Base-by-base conservation (phyloP, 2,329 filamentous ascomycete genomes). In the Arthroderma uncinatum region DNA sequence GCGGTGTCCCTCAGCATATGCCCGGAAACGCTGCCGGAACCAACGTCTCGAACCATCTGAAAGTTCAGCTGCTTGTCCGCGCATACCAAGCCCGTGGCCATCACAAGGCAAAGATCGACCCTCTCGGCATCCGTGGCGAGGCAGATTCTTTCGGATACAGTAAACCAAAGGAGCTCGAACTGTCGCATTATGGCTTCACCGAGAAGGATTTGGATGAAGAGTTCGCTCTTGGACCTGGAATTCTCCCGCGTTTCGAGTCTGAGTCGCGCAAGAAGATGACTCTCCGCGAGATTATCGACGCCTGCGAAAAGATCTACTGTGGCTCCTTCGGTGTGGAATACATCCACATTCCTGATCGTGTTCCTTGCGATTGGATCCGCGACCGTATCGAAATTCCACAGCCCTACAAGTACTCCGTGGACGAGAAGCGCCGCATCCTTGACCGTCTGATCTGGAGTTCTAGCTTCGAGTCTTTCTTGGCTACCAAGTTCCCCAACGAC, bases 401-500 rank as follows among this genome's bases (percentile, higher is more conserved):
- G 66, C 90, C 93, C 10, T 98, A 95, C 82, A 94, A 94, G 74
- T 97, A 96, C 79, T 94, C 89, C 0, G 86, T 95, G 59, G 93
- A 97, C 68, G 93, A 98, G 81, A 98, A 98, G 83, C 88, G 93
- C 69, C 85, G 93, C 64, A 95, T 98, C 65, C 82, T 98, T 64
- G 93, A 98, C 76, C 89, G 93, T 69, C 80, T 98, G 63, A 98
- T 98, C 73, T 98, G 93, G 93, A 92, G 89, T 71, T 95, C 91
- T 62, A 96, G 89, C 75, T 98, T 98, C 73, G 93, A 98, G 78
- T 78, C 84, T 60, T 98, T 98, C 81, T 78, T 95, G 64, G 85
- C 93, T 58, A 96, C 90, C 59, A 98, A 98, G 76, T 97, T 96
- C 76, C 93, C 93, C 73, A 98, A 98, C 75, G 93, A 98, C 78